Base-by-base conservation (phyloP, 768 basidiomycete genomes). In the Mycena galopus region DNA sequence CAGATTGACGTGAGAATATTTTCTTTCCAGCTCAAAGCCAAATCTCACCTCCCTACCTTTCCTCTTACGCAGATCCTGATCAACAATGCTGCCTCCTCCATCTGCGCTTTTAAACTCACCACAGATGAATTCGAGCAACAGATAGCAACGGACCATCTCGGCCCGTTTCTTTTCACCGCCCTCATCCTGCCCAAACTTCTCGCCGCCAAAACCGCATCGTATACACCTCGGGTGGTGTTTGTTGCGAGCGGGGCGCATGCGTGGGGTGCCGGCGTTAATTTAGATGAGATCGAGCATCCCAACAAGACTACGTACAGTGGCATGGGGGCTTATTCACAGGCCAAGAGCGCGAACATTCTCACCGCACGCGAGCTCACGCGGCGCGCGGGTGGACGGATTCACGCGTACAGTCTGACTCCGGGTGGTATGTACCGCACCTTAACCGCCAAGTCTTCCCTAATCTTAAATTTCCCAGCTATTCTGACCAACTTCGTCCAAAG, bases 91-190 rank as follows among this genome's bases (percentile, higher is more conserved):
- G 70, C 67, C 5, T 57, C 73, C 3, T 12, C 60, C 5, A 9
- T 69, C 30, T 57, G 67, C 35, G 17, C 11, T 3, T 75, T 65
- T 67, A 50, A n/a, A 21, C 61, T 72, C 33, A 72, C 70, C 1
- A 2, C 19, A 16, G 70, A 72, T 16, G 70, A 58, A 11, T 69
- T 69, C 29, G 73, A 75, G 27, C 64, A 50, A 3, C 69, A 75
- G 42, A 47, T 71, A 10, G 70, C 60, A 19, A 72, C 67, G 2
- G 70, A 12, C 51, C 73, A 75, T 30, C 23, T 75, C 6, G 73
- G 70, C 1, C 73, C 73, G 0, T 75, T 75, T 55, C 73, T 75
- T 33, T 65, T 75, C 63, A 72, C 70, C 33, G 67, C 64, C 4
- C 73, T 75, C 11, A 55, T 75, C 64, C 14, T 62, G 4, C 63